Evolutionary conservation across 2,329 filamentous ascomycete genomes (phyloP), one percentile per base, ranked within the genome.

Genomic region (Xylariales sp.): DNA sequence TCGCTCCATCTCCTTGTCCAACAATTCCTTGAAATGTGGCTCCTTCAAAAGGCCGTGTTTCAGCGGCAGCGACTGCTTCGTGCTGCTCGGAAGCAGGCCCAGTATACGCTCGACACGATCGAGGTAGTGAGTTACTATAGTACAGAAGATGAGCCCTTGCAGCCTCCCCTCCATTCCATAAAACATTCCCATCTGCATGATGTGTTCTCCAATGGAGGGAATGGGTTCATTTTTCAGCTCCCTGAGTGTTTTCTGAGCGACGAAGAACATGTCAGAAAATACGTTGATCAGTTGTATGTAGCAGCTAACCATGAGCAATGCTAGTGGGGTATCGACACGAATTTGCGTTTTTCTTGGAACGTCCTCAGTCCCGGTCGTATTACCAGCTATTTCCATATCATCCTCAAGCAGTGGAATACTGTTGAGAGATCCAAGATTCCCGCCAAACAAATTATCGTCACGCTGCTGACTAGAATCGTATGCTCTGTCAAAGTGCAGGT

Each of bases 21-120:
- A 18, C 13, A 5, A n/a, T 3, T 33, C 30, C 6, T 18, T 15
- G 20, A 18, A 19, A 11, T 33, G 16, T 12, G 30, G 30, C 15
- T 12, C 6, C 10, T 33, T 12, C 3, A 33, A n/a, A 6, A 33
- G 4, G 6, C 10, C 8, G 13, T 19, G 16, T 16, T 33, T 6
- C 6, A 33, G 12, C 2, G n/a, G 30, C 6, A 19, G 15, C 7
- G 7, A 18, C 16, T 33, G 30, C 6, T n/a, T 15, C 16, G 12
- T 16, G 30, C 3, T 12, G 14, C 45, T 45, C 4, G 45, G 40
- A n/a, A 40, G 29, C 12, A 48, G 35, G 13, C 45, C 38, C 11
- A 50, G 35, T 5, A 38, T 46, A 7, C 45, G 40, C 25, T 50
- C 45, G 38, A 48, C 44, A 15, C 44, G 47, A 14, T 41, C 45